These are phyloP conservation scores for Lizonia empirigonia DNA, from an alignment of 2,329 filamentous ascomycete genomes.

Conservation along the genomic window DNA sequence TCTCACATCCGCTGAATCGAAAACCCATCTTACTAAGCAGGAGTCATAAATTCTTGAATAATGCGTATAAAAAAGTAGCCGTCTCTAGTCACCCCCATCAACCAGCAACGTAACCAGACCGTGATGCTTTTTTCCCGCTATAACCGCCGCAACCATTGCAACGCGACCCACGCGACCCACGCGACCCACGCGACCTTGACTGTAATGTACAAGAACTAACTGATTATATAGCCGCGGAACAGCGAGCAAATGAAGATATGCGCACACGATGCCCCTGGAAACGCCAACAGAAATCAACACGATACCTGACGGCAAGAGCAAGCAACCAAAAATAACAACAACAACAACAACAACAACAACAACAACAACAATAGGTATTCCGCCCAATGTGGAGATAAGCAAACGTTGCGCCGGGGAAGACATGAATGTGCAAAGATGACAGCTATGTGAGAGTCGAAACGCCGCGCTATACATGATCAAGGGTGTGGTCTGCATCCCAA, in stretches of 20 bases:
- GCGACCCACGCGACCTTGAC: too few relatives aligned
- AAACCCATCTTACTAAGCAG: too few relatives aligned
- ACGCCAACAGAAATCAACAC: conserved; percentile 11
- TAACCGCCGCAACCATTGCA: too few relatives aligned
- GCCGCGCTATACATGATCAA: conserved; percentile 17
- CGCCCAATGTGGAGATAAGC: conserved; percentile 4
- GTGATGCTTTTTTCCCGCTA: too few relatives aligned
- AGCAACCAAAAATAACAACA: too few relatives aligned
- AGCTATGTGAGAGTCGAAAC: conserved; percentile 9
- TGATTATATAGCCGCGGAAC: conserved; percentile 15
- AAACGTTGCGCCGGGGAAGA: conserved; percentile 6
- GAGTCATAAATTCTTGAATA: too few relatives aligned
- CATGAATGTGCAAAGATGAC: conserved; percentile 3
- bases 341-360: not conserved
- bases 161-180: too few relatives aligned
- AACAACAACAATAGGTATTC: conserved; percentile 1
- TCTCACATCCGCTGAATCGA: too few relatives aligned
- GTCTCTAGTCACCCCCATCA: too few relatives aligned
- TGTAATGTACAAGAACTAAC: conserved; percentile 19
- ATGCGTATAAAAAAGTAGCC: too few relatives aligned
- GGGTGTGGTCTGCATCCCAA: not conserved
- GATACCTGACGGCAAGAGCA: not conserved
- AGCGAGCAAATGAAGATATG: conserved; percentile 9
- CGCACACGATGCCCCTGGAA: conserved; percentile 15
- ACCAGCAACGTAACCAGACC: too few relatives aligned